phyloP scores from a whole-genome alignment of 2,329 filamentous ascomycete genomes.

The Sporothrix luriei region DNA sequence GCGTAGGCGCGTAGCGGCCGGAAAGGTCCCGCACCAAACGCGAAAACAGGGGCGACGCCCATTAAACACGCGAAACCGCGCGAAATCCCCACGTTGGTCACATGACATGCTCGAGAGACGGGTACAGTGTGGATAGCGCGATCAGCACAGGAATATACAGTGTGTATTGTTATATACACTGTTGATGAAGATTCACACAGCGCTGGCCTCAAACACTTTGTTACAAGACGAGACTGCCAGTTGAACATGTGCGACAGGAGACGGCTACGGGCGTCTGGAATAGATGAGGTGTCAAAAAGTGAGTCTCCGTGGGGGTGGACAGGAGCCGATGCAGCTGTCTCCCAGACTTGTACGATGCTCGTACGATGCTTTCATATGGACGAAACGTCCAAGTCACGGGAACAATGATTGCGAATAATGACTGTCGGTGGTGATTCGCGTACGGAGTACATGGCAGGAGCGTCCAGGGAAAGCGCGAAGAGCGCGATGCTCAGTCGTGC shows the following conservation, averaged over 20 bases:
- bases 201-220: slow-evolving; percentile 8
- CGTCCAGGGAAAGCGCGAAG: slow-evolving; percentile 2
- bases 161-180: neutral
- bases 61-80: slow-evolving; percentile 34
- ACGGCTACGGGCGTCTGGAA: slow-evolving; percentile 16
- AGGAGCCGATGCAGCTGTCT: slow-evolving; percentile 23
- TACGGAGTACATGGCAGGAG: neutral
- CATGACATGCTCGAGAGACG: slow-evolving; percentile 23
- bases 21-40: slow-evolving; percentile 15
- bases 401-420: too few species aligned
- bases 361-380: neutral
- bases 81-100: slow-evolving; percentile 37
- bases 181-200: neutral
- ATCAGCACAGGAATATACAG: neutral
- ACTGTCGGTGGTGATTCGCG: neutral
- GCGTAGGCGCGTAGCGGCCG: neutral
- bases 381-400: slow-evolving; percentile 1
- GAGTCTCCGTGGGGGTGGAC: slow-evolving; percentile 22
- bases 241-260: slow-evolving; percentile 14
- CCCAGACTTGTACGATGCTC: neutral
- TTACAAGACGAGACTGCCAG: slow-evolving; percentile 21
- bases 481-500: neutral
- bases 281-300: slow-evolving; percentile 26
- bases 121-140: neutral
- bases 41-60: slow-evolving; percentile 19